A percentile compares a stretch with the other conserved stretches of the same genome.
phyloP scores from a whole-genome alignment of 2,329 filamentous ascomycete species.

The Ploettnerulaceae sp. region DNA sequence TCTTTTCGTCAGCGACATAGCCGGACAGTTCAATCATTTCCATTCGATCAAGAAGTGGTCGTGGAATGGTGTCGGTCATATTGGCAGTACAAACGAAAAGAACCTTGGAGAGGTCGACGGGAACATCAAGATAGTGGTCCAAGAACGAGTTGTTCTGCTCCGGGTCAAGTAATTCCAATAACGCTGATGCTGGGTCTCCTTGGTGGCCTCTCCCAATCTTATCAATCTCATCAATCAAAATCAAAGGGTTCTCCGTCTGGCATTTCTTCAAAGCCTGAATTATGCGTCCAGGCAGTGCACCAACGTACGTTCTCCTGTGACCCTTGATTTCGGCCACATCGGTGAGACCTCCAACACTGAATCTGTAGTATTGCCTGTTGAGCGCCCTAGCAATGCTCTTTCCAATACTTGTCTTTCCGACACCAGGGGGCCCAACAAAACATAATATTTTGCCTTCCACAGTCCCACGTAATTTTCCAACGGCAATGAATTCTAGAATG shows the following conservation, averaged over 20 bases:
- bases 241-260: slow-evolving; percentile 94
- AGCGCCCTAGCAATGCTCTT: slow-evolving; percentile 95
- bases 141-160: slow-evolving; percentile 97
- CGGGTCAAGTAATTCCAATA: slow-evolving; percentile 89
- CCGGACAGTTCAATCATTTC: slow-evolving; percentile 94
- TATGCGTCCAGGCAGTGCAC: slow-evolving; percentile 89
- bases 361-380: slow-evolving; percentile 95
- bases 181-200: slow-evolving; percentile 89
- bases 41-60: slow-evolving; percentile 92
- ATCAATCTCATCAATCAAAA: slow-evolving; percentile 95
- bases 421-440: slow-evolving; percentile 93
- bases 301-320: slow-evolving; percentile 92
- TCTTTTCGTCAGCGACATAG: slow-evolving; percentile 97
- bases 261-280: slow-evolving; percentile 99
- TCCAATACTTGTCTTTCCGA: slow-evolving; percentile 97
- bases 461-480: slow-evolving; percentile 92
- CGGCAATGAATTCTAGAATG: slow-evolving; percentile 96
- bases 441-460: slow-evolving; percentile 98
- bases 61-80: slow-evolving; percentile 96
- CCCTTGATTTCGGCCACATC: slow-evolving; percentile 99
- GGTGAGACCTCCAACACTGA: slow-evolving; percentile 93
- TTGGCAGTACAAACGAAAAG: slow-evolving; percentile 98
- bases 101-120: slow-evolving; percentile 94
- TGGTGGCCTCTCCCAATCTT: slow-evolving; percentile 97
- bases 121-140: slow-evolving; percentile 98